Base-by-base conservation (phyloP, 2,329 filamentous ascomycete species). In the Pleurostoma richardsiae region DNA sequence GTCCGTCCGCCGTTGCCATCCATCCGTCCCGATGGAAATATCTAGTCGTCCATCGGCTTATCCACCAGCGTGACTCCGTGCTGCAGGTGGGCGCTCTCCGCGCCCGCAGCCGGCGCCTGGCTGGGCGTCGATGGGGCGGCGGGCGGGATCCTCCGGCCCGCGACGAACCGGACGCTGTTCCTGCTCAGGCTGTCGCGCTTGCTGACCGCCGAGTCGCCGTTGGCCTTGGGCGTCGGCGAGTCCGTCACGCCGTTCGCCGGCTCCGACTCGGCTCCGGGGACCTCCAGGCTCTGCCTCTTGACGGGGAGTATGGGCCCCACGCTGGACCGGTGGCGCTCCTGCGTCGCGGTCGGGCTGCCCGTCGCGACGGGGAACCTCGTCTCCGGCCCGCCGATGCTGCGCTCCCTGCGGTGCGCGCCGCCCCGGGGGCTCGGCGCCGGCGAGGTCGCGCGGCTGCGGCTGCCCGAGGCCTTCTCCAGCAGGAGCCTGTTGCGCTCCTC, bases 401-500 rank as follows among this genome's bases (percentile, higher is more conserved):
- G 83, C 60, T 96, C 91, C 53, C 91, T 84, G 47, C 89, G 80
- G 62, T 95, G 88, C 38, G 74, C 72, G 41, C 53, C 48, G 5
- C 50, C 50, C 36, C 60, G 66, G 40, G 80, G 71, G 52, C 79
- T 74, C 29, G 82, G 83, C 4, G 78, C 83, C 6, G 90, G 90
- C 52, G 86, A 90, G 28, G 80, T 85, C 30, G 83, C 88, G 43
- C 90, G 82, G 61, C 83, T 85, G 44, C 89, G 82, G 55, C 82
- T 69, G 19, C 76, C 76, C 31, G 77, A 80, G 47, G 72, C 76
- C 61, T 83, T 83, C 54, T 82, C 81, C 41, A 94, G 82, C 51
- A 92, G 79, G 43, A 90, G 89, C 51, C 89, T 84, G 63, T 90
- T 88, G 44, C 94, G 84, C 64, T 96, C 94, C 68, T 97, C 92